A percentile compares a stretch with the other conserved stretches of the same genome.
Conservation (phyloP, 1,284 basidiomycete genomes). For the Tilletia indica region DNA sequence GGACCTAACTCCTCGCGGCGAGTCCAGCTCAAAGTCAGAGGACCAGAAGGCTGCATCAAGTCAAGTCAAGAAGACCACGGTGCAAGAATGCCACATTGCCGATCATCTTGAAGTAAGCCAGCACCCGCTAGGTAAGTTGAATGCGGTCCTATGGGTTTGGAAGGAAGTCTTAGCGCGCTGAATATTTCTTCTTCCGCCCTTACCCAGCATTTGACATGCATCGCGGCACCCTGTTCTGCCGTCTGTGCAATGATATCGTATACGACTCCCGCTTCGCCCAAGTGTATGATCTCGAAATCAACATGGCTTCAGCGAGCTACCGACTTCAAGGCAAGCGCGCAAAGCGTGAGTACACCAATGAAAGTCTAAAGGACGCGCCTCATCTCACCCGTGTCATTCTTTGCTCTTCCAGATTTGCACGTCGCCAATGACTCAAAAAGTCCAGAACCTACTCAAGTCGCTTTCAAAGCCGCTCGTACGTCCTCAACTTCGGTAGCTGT, state of each 20-base stretch:
- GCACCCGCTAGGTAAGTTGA: constrained; percentile 23
- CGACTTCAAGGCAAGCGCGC: constrained; percentile 10
- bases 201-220: constrained; percentile 39
- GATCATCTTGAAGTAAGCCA: constrained; percentile 26
- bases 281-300: constrained; percentile 29
- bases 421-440: neutral
- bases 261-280: constrained; percentile 46
- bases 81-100: constrained; percentile 33
- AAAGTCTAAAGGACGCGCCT: neutral
- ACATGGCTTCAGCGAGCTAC: neutral
- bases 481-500: too few relatives aligned
- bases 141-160: too few relatives aligned
- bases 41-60: neutral
- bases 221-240: constrained; percentile 49
- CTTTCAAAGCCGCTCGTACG: too few relatives aligned
- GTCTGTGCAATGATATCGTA: constrained; percentile 46
- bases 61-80: constrained; percentile 25
- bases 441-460: too few relatives aligned
- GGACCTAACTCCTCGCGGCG: neutral
- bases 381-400: neutral
- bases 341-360: neutral
- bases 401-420: neutral
- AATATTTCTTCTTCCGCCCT: constrained; percentile 17
- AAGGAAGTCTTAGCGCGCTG: too few relatives aligned
- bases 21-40: too few relatives aligned